Conservation (phyloP, 164 flowering plant species). For the Piper longum region DNA sequence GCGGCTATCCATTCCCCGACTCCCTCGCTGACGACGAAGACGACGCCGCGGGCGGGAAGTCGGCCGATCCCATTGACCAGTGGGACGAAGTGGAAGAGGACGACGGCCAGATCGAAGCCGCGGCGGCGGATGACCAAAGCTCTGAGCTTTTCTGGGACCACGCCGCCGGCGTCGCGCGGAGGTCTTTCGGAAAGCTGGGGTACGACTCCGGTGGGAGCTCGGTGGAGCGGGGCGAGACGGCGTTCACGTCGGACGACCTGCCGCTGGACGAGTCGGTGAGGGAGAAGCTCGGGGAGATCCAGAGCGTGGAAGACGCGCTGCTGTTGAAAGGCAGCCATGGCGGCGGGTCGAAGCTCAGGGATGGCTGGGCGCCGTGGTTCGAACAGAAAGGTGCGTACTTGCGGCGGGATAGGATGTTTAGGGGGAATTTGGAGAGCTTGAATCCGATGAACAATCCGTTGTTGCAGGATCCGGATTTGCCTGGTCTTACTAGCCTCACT, state of each 20-base stretch:
- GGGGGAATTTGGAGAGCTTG: constrained; percentile 64
- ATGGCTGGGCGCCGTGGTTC: constrained; percentile 93
- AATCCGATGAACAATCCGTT: constrained; percentile 71
- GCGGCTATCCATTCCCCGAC: constrained; percentile 2
- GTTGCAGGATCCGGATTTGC: constrained; percentile 22
- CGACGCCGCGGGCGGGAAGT: not conserved
- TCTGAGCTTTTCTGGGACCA: constrained; percentile 41
- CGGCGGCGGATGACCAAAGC: constrained; percentile 14
- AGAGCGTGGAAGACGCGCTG: constrained; percentile 60
- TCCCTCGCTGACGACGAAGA: not conserved
- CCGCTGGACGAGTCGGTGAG: constrained; percentile 58
- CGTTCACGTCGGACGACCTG: constrained; percentile 73
- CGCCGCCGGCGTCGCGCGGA: constrained; percentile 34
- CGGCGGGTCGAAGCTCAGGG: constrained; percentile 49
- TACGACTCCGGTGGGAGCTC: constrained; percentile 3
- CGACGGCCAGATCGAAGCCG: constrained; percentile 16
- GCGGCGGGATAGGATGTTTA: constrained; percentile 71
- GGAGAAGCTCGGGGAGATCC: constrained; percentile 37
- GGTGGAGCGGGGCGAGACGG: constrained; percentile 26
- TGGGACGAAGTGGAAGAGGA: constrained; percentile 42
- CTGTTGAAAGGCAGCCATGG: constrained; percentile 37
- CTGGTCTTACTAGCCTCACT: constrained; percentile 50
- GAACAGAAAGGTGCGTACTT: constrained; percentile 76
- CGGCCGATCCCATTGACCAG: constrained; percentile 48
- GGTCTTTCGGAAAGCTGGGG: constrained; percentile 19